A percentile compares a stretch with the other conserved stretches of the same genome.
Evolutionary conservation across 2,329 filamentous ascomycete species (phyloP).

Genomic region (Fusarium longipes): DNA sequence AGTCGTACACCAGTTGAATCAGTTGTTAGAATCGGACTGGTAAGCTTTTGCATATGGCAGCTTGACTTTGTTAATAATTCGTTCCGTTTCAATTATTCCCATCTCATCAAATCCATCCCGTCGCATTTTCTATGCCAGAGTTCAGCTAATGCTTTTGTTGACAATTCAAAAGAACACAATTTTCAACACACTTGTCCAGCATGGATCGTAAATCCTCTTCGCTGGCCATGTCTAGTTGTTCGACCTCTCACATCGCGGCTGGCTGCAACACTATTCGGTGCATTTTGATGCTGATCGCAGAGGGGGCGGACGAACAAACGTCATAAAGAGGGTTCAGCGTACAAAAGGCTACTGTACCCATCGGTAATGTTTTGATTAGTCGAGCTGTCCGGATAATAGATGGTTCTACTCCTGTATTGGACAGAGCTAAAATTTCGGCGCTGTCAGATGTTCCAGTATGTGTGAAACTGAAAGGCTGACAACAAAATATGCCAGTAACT

Average conservation of each 20-base stretch:
- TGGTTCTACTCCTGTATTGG: background rate
- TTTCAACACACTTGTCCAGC: no score
- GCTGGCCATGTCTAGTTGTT: background rate
- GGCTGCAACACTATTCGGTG: background rate
- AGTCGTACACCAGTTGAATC: background rate
- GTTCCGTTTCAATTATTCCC: background rate
- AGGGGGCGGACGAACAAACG: background rate
- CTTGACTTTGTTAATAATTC: background rate
- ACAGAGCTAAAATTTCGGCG: background rate
- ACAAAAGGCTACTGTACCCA: background rate
- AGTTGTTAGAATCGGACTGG: no score
- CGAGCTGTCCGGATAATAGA: background rate
- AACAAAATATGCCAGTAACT: conserved; percentile 2
- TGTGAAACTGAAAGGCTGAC: background rate
- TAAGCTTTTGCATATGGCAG: no score
- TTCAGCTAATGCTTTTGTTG: no score
- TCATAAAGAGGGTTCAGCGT: conserved; percentile 10
- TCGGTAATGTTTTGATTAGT: conserved; percentile 5
- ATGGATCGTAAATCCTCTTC: background rate
- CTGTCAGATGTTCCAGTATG: background rate
- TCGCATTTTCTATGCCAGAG: no score
- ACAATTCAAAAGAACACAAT: no score
- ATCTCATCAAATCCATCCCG: background rate
- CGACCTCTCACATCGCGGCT: conserved; percentile 3
- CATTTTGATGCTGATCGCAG: conserved; percentile 11